These are phyloP conservation scores for Tephrocybe rancida DNA, from an alignment of 768 basidiomycete genomes.

Conservation along the genomic window DNA sequence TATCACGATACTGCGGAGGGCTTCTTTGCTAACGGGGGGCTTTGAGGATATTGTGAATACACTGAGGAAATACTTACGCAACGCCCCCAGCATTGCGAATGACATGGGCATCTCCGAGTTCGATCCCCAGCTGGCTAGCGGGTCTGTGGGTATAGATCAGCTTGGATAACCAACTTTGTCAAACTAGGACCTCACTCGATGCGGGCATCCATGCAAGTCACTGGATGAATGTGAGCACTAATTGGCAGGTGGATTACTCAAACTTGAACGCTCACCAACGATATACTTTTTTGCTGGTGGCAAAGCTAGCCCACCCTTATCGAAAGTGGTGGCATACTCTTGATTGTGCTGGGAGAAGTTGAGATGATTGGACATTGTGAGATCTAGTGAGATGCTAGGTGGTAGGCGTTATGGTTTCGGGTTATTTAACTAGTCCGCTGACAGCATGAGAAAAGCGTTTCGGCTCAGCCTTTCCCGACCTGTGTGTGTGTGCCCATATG, in stretches of 20 bases:
- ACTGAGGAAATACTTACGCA: constrained; percentile 43
- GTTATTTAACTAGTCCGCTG: too few species aligned
- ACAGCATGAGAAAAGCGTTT: too few species aligned
- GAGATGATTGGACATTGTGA: constrained; percentile 28
- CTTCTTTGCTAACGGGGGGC: constrained; percentile 49
- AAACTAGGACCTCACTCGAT: constrained; percentile 51
- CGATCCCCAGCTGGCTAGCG: constrained; percentile 58
- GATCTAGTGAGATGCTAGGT: background rate
- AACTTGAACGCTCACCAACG: constrained; percentile 25
- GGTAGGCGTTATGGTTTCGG: background rate
- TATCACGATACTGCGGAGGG: constrained; percentile 66
- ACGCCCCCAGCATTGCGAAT: constrained; percentile 75
- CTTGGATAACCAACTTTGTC: background rate
- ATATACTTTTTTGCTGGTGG: constrained; percentile 37
- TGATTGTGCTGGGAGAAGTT: constrained; percentile 44
- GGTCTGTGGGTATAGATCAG: constrained; percentile 41
- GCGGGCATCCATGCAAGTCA: constrained; percentile 78
- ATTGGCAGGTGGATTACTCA: background rate
- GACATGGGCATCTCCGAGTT: constrained; percentile 71
- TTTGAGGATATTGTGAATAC: background rate
- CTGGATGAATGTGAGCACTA: constrained; percentile 24
- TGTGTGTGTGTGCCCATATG: too few species aligned
- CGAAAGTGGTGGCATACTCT: constrained; percentile 46
- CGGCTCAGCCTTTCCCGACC: too few species aligned
- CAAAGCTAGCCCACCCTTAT: constrained; percentile 37